Base-by-base conservation (phyloP, 495 filamentous ascomycete species). In the Halenospora varia region DNA sequence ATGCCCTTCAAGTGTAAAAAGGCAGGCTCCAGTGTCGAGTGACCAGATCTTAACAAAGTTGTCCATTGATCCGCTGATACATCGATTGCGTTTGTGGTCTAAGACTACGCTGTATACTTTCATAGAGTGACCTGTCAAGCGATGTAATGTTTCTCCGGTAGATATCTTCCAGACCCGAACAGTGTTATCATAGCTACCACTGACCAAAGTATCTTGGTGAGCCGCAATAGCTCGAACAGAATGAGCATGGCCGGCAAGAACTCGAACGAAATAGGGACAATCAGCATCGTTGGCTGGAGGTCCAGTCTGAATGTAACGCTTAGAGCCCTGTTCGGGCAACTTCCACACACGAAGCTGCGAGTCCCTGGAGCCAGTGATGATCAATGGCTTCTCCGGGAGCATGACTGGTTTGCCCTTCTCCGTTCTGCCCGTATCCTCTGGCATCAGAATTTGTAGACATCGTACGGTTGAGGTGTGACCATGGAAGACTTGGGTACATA, bases 31-130 rank as follows among this genome's bases (percentile, higher is more conserved):
- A 26, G 88, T 94, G 40, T 92, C 87, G n/a, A 99, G 77, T 17
- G 92, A 96, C 94, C 94, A 99, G 23, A 99, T 90, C 74, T 97
- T 97, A 62, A 99, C 93, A 62, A 89, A 77, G 66, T 94, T 96
- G 62, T 99, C 94, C 94, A 99, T 99, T 11, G 92, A 96, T 40
- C 94, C 94, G 65, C 91, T 96, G 67, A 99, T 97, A 72, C 94
- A 99, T 44, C 91, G 88, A 60, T 93, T 96, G 53, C 94, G 86
- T 64, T 89, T 86, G 60, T 89, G 87, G 68, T 99, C 94, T 39
- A 97, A 74, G 19, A 99, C 95, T 20, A 99, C 94, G 58, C 92
- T 97, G 61, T 99, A 99, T 2, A 99, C 94, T 70, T 99, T 99
- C 68, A 92, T 84, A 3, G 81, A 79, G 67, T 99, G 94, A 1